Conservation (phyloP, 345 rosid genomes). For the Triadica sebifera region DNA sequence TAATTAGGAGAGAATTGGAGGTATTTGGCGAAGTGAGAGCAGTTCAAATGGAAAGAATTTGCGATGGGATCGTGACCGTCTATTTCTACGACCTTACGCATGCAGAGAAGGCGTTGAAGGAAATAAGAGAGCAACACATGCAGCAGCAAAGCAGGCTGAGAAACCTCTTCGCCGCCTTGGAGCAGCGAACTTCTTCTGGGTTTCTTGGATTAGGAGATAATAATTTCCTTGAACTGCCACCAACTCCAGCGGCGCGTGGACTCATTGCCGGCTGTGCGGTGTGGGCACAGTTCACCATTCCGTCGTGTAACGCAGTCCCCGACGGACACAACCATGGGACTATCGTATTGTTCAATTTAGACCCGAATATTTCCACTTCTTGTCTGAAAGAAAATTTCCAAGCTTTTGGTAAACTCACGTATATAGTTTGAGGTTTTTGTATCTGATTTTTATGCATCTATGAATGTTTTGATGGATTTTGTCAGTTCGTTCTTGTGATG, state of each 20-base stretch:
- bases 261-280: constrained; percentile 48
- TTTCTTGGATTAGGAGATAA: neutral
- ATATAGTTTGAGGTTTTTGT: too few relatives aligned
- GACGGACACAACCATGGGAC: constrained; percentile 89
- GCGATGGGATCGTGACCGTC: constrained; percentile 75
- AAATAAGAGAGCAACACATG: constrained; percentile 69
- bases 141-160: constrained; percentile 41
- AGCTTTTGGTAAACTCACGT: constrained; percentile 47
- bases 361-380: constrained; percentile 58
- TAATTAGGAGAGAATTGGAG: constrained; percentile 64
- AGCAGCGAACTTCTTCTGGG: too few relatives aligned
- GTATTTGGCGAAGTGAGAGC: constrained; percentile 80
- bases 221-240: constrained; percentile 12
- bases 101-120: constrained; percentile 58
- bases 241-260: constrained; percentile 41
- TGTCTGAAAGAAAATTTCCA: constrained; percentile 56
- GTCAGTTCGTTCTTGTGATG: constrained; percentile 7
- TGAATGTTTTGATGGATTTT: constrained; percentile 7
- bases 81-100: constrained; percentile 78
- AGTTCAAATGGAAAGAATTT: constrained; percentile 75
- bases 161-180: constrained; percentile 17
- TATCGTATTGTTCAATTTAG: constrained; percentile 71
- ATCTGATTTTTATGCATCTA: neutral
- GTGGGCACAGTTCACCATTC: constrained; percentile 73
- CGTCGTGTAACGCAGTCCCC: constrained; percentile 52